These are phyloP conservation scores for Nelumbo lutea DNA, from an alignment of 164 flowering plant species.

Conservation along the genomic window DNA sequence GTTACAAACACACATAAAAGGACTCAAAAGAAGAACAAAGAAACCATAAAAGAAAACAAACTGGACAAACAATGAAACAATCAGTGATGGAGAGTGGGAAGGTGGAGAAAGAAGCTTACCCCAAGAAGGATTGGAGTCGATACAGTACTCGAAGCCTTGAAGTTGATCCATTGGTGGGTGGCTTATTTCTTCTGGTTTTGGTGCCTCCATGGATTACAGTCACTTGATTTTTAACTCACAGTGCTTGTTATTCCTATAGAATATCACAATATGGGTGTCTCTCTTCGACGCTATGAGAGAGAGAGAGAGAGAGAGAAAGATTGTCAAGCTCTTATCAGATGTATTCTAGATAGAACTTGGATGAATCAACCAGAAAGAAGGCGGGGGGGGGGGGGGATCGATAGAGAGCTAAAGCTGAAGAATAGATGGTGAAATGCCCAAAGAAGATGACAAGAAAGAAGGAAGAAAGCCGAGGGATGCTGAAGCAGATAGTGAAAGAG, in stretches of 20 bases:
- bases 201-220: slow-evolving; percentile 53
- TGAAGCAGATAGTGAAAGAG: slow-evolving; percentile 11
- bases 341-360: slow-evolving; percentile 6
- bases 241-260: slow-evolving; percentile 1
- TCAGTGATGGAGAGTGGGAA: background rate
- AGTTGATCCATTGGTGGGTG: slow-evolving; percentile 97
- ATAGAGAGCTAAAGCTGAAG: slow-evolving; percentile 2
- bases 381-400: background rate
- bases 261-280: slow-evolving; percentile 20
- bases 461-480: no score
- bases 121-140: slow-evolving; percentile 98
- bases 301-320: slow-evolving; percentile 11
- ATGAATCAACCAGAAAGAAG: slow-evolving; percentile 7
- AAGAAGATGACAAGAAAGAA: no score
- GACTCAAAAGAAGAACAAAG: background rate
- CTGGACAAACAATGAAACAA: background rate
- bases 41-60: background rate
- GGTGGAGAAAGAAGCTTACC: slow-evolving; percentile 37
- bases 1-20: slow-evolving; percentile 12
- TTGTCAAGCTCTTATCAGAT: background rate
- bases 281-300: slow-evolving; percentile 7
- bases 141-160: slow-evolving; percentile 98
- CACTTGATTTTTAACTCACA: slow-evolving; percentile 4
- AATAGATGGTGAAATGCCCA: slow-evolving; percentile 10
- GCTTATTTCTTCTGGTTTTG: slow-evolving; percentile 81